These are phyloP conservation scores for Phoenix dactylifera DNA, from an alignment of 176 grass and related monocot genomes.

Conservation along the genomic window DNA sequence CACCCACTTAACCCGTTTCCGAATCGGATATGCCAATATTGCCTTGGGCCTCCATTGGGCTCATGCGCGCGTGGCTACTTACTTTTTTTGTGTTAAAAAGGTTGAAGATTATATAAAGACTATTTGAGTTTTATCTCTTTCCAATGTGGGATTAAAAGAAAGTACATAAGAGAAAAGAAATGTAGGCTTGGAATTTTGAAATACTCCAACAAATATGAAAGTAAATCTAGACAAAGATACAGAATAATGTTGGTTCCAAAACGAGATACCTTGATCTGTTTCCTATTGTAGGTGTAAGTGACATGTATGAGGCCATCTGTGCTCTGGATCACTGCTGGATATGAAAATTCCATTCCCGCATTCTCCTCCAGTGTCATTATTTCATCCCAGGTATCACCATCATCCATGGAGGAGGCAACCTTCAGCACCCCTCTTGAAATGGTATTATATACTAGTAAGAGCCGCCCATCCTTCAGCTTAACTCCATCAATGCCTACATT, in stretches of 20 bases:
- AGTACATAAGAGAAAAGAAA: too few species aligned
- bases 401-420: constrained; percentile 36
- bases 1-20: too few species aligned
- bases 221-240: not conserved
- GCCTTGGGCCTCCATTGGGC: too few species aligned
- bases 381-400: constrained; percentile 41
- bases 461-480: constrained; percentile 48
- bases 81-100: too few species aligned
- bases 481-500: constrained; percentile 41
- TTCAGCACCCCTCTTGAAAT: constrained; percentile 44
- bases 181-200: too few species aligned
- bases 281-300: constrained; percentile 51
- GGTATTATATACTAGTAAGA: constrained; percentile 40
- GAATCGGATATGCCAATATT: too few species aligned
- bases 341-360: constrained; percentile 42
- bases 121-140: too few species aligned
- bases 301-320: constrained; percentile 38
- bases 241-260: not conserved
- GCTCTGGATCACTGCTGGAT: constrained; percentile 43
- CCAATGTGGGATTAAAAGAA: too few species aligned
- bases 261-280: constrained; percentile 47
- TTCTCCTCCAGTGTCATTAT: constrained; percentile 43
- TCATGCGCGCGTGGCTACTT: too few species aligned
- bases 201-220: not conserved
- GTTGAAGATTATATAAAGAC: too few species aligned